Evolutionary conservation across 2,329 filamentous ascomycete genomes (phyloP).

Genomic region (Colletotrichum coccodes): DNA sequence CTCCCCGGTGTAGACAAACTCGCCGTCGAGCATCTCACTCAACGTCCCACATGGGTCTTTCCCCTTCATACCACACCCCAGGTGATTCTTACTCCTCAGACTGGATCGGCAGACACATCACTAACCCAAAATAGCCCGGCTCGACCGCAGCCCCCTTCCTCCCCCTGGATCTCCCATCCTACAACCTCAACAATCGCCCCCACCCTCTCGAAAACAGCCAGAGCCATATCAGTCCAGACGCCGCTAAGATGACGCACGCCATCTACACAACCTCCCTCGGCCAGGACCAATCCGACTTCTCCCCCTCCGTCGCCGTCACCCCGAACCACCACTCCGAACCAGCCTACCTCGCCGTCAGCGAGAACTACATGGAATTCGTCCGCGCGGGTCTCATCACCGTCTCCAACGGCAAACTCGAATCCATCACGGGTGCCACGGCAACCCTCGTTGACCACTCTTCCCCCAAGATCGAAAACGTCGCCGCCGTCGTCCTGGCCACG

Average conservation of each 20-base stretch:
- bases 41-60: conserved; percentile 78
- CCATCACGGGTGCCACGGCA: conserved; percentile 47
- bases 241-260: conserved; percentile 63
- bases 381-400: conserved; percentile 69
- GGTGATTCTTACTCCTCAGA: conserved; percentile 42
- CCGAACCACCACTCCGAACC: conserved; percentile 57
- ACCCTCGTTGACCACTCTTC: conserved; percentile 43
- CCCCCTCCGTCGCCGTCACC: conserved; percentile 45
- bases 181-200: conserved; percentile 73
- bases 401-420: conserved; percentile 57
- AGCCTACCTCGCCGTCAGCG: conserved; percentile 75
- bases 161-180: conserved; percentile 78
- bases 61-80: conserved; percentile 66
- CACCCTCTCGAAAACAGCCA: conserved; percentile 69
- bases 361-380: conserved; percentile 80
- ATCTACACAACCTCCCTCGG: conserved; percentile 61
- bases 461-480: conserved; percentile 62
- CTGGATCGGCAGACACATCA: not conserved
- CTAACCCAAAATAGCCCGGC: conserved; percentile 51
- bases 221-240: conserved; percentile 70
- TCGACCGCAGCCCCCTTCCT: conserved; percentile 69
- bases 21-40: conserved; percentile 74
- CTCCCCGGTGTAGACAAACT: conserved; percentile 59
- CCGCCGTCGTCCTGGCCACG: conserved; percentile 78
- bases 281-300: conserved; percentile 64